Evolutionary conservation across 1,284 basidiomycete genomes (phyloP), one percentile per base, ranked within the genome.

Genomic region (Gymnopus androsaceus): DNA sequence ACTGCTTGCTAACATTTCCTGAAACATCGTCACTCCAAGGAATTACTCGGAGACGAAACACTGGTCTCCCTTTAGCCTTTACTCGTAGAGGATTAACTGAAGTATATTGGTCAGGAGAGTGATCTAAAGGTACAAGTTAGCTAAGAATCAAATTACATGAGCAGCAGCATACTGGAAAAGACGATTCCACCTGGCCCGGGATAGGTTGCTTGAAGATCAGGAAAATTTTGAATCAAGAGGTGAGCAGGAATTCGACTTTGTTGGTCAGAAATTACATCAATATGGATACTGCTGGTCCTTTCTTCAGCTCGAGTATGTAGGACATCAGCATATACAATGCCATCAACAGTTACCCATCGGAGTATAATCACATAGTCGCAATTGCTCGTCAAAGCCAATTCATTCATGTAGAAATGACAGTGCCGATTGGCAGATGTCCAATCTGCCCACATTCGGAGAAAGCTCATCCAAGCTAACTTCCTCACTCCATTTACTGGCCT

Each of bases 361-460:
- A 48, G 44, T 1, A 65, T 65, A 45, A 71, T 60, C 4, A 69
- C 63, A 59, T 56, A 64, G 25, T 17, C n/a, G 15, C 63, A 63
- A 48, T 61, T 38, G 0, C 34, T 0, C 0, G 66, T 56, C 38
- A 54, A 57, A 2, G 64, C 58, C 15, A 69, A 3, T 53, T 71
- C 68, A 3, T 69, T 57, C 31, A 69, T 60, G 48, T 62, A 69
- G 49, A 61, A 71, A 4, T 66, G 65, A 4, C 56, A 52, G 3
- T 49, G n/a, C 4, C 58, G 23, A 37, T 51, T n/a, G 9, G 51
- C 4, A 4, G 51, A 53, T 8, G 6, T 56, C 64, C 63, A 66
- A 44, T 72, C 61, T 11, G 67, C 68, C 68, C 67, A 73, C 72
- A 75, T 74, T n/a, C 9, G 67, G 72, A 2, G 65, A 61, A 0